Evolutionary conservation across 1,284 basidiomycete species (phyloP).

Genomic region (Leccinum fallax): DNA sequence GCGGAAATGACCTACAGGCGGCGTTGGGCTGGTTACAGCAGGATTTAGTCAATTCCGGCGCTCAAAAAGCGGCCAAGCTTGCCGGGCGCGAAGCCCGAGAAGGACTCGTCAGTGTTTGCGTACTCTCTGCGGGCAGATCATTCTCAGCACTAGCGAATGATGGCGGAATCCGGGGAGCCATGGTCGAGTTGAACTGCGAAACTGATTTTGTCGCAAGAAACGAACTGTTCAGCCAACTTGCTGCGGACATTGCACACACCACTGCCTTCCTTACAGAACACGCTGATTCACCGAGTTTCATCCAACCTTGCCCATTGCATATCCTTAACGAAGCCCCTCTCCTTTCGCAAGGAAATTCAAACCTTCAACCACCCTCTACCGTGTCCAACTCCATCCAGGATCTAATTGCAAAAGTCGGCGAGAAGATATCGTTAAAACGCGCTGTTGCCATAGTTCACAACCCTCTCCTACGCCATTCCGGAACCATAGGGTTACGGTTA

Average conservation of each 20-base stretch:
- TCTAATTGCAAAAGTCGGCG: constrained; percentile 84
- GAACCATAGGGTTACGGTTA: constrained; percentile 57
- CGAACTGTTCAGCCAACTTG: constrained; percentile 79
- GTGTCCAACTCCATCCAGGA: constrained; percentile 80
- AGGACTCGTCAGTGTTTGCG: constrained; percentile 77
- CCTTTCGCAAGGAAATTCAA: constrained; percentile 49
- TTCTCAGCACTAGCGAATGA: constrained; percentile 32
- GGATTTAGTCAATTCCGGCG: constrained; percentile 72
- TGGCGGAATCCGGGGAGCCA: constrained; percentile 71
- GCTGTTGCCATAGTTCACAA: constrained; percentile 71
- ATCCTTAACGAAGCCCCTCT: constrained; percentile 69
- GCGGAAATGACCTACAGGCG: constrained; percentile 72
- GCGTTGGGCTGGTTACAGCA: constrained; percentile 84
- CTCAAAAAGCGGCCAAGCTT: constrained; percentile 84
- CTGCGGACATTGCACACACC: constrained; percentile 84
- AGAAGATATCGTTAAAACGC: constrained; percentile 83
- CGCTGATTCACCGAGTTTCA: constrained; percentile 40
- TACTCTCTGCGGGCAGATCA: constrained; percentile 63
- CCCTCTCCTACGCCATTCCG: constrained; percentile 46
- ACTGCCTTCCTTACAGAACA: constrained; percentile 77
- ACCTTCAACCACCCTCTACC: constrained; percentile 47
- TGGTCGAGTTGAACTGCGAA: constrained; percentile 95
- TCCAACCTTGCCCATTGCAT: constrained; percentile 51
- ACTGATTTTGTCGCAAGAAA: constrained; percentile 96
- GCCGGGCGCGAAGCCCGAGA: constrained; percentile 73